These are phyloP conservation scores for Ogataea pini DNA, from an alignment of 805 yeast species.

Conservation along the genomic window DNA sequence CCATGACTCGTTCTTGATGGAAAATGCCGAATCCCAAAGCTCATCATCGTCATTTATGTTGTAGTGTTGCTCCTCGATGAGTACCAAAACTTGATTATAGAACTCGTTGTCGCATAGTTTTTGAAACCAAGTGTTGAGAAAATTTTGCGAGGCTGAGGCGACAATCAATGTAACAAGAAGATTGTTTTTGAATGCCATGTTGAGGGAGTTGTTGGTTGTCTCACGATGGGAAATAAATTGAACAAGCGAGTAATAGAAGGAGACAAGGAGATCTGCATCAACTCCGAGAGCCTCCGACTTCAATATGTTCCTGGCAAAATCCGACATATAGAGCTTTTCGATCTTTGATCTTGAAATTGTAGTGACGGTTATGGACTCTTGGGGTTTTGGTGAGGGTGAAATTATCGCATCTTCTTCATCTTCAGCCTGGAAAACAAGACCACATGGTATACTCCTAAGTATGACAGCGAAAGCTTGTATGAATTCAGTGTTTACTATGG, in stretches of 20 bases:
- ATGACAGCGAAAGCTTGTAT: slow-evolving; percentile 22
- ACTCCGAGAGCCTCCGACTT: slow-evolving; percentile 11
- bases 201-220: slow-evolving; percentile 9
- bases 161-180: slow-evolving; percentile 29
- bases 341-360: slow-evolving; percentile 6
- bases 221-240: slow-evolving; percentile 22
- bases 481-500: slow-evolving; percentile 9
- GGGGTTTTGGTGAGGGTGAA: neutral
- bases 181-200: slow-evolving; percentile 20
- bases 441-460: slow-evolving; percentile 18
- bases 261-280: slow-evolving; percentile 16
- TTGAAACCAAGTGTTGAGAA: slow-evolving; percentile 23
- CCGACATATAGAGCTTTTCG: slow-evolving; percentile 18
- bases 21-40: slow-evolving; percentile 21
- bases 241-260: slow-evolving; percentile 22
- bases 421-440: slow-evolving; percentile 17
- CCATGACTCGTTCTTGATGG: slow-evolving; percentile 24
- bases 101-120: slow-evolving; percentile 23
- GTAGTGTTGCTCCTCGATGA: slow-evolving; percentile 20
- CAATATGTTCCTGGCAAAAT: slow-evolving; percentile 16
- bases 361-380: slow-evolving; percentile 7
- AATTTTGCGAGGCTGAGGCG: slow-evolving; percentile 22
- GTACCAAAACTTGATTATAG: slow-evolving; percentile 20
- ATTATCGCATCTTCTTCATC: slow-evolving; percentile 6
- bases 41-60: slow-evolving; percentile 12